Evolutionary conservation across 768 basidiomycete species (phyloP).

Genomic region (Suillus placidus): DNA sequence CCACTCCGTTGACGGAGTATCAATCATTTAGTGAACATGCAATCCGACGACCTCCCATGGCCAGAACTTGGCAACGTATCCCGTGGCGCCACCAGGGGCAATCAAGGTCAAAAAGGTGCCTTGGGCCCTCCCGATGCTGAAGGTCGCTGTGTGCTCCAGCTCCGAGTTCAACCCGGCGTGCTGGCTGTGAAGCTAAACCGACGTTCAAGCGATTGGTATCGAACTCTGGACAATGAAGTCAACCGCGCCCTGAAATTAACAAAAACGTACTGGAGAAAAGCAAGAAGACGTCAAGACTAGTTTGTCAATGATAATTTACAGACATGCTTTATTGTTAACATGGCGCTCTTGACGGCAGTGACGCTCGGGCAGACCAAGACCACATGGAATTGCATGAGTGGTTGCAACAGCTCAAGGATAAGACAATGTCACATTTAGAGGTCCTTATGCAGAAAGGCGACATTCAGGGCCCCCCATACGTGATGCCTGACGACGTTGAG

Average conservation of each 20-base stretch:
- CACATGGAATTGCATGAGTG: constrained; percentile 90
- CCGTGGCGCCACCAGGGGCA: constrained; percentile 79
- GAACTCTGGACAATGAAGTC: constrained; percentile 75
- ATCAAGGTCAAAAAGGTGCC: constrained; percentile 85
- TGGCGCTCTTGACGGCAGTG: constrained; percentile 30
- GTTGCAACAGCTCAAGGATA: constrained; percentile 86
- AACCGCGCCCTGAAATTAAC: constrained; percentile 81
- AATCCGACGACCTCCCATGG: constrained; percentile 80
- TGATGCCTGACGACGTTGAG: constrained; percentile 80
- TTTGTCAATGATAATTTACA: constrained; percentile 20
- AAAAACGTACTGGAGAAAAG: constrained; percentile 86
- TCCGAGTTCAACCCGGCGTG: constrained; percentile 82
- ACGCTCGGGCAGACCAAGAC: constrained; percentile 82
- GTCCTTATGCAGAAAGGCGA: constrained; percentile 88
- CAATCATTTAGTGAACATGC: constrained; percentile 32
- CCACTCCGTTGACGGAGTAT: constrained; percentile 9
- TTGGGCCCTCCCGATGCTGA: constrained; percentile 71
- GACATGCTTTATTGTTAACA: constrained; percentile 14
- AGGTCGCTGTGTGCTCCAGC: constrained; percentile 76
- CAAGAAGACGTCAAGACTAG: constrained; percentile 78
- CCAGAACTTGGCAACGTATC: constrained; percentile 86
- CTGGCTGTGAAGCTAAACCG: constrained; percentile 74
- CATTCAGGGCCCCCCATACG: constrained; percentile 80
- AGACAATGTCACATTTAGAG: constrained; percentile 86
- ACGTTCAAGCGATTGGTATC: constrained; percentile 83